Evolutionary conservation across 805 yeast species (phyloP), one percentile per base, ranked within the genome.

Genomic region (Vanderwaltozyma polyspora): DNA sequence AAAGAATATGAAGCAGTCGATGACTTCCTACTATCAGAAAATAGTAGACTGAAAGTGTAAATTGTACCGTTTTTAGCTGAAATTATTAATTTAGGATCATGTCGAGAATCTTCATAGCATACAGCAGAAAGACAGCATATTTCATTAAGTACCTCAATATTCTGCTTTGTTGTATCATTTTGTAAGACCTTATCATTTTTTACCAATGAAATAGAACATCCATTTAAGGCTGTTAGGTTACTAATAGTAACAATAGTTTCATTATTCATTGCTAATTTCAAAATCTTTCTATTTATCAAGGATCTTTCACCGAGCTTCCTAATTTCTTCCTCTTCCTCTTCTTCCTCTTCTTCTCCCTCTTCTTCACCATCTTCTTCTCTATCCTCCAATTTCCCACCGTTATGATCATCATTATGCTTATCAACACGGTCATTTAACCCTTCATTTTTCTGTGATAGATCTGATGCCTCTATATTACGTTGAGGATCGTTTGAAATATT

Each of bases 11-110:
- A 12, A 17, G 13, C 31, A 15, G 28, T 19, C 14, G 34, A 25
- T 12, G 64, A 25, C 45, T 52, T 6, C 56, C 55, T 16, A 45
- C 35, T 16, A n/a, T 14, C 16, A 22, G 15, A 6, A 14, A 59
- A 33, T 12, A 25, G 9, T 37, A 52, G 28, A 35, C 44, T 31
- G 31, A 33, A 49, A 6, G 47, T 46, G 34, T 47, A 28, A 8
- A 55, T 31, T 13, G 31, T 35, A 6, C 35, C 37, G 15, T 41
- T 44, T 3, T 36, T 46, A 0, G 71, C 49, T 0, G 81, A 73
- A 2, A 55, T 39, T n/a, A 45, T 25, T 10, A 35, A 28, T n/a
- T n/a, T n/a, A n/a, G n/a, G n/a, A n/a, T n/a, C n/a, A n/a, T n/a
- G n/a, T n/a, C n/a, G n/a, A n/a, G n/a, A n/a, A n/a, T n/a, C n/a